Conservation (phyloP, 495 filamentous ascomycete species). For the Talaromyces adpressus region DNA sequence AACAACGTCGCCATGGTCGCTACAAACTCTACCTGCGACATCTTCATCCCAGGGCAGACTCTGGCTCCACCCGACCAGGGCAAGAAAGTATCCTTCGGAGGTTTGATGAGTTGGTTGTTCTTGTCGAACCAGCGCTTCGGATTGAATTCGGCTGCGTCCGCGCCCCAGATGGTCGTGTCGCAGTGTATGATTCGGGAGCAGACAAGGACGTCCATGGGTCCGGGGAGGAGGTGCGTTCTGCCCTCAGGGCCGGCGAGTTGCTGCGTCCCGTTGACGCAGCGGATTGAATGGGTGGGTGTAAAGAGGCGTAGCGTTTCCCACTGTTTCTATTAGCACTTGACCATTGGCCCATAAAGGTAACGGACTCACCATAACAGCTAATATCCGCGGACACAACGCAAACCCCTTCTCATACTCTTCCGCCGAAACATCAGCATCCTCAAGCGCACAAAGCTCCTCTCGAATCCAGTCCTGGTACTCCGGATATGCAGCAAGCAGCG, state of each 20-base stretch:
- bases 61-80: slow-evolving; percentile 43
- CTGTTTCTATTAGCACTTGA: slow-evolving; percentile 12
- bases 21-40: slow-evolving; percentile 48
- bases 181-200: slow-evolving; percentile 29
- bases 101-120: slow-evolving; percentile 17
- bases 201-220: slow-evolving; percentile 23
- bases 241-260: slow-evolving; percentile 15
- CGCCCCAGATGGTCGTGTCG: slow-evolving; percentile 36
- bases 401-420: slow-evolving; percentile 23
- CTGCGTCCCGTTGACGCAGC: slow-evolving; percentile 23
- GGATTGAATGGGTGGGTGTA: slow-evolving; percentile 32
- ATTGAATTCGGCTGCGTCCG: slow-evolving; percentile 34
- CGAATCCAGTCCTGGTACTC: slow-evolving; percentile 40
- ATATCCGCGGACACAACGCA: slow-evolving; percentile 31
- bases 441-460: slow-evolving; percentile 29
- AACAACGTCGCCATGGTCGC: slow-evolving; percentile 39
- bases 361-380: slow-evolving; percentile 36
- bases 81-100: slow-evolving; percentile 30
- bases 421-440: slow-evolving; percentile 1
- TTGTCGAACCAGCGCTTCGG: slow-evolving; percentile 39
- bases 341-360: neutral
- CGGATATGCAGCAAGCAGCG: slow-evolving; percentile 39
- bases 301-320: slow-evolving; percentile 48
- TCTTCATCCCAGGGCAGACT: slow-evolving; percentile 44
- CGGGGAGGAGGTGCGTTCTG: slow-evolving; percentile 18